Percentiles rank a stretch among this genome's conserved stretches.
Conservation (phyloP, 768 basidiomycete species). For the Collybia sp. region DNA sequence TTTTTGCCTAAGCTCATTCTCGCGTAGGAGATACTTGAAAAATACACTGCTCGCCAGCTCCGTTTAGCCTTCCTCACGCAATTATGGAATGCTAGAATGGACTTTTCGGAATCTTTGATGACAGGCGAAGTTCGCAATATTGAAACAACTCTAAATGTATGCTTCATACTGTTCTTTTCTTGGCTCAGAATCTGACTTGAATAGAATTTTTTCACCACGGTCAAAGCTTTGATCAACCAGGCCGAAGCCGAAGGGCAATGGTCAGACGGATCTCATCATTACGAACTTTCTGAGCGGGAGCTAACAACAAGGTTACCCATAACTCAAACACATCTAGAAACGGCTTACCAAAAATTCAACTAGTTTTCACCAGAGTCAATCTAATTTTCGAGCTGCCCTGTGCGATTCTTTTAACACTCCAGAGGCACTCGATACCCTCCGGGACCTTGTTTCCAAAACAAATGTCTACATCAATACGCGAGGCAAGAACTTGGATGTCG, state of each 20-base stretch:
- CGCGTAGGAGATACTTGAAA: conserved; percentile 76
- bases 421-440: conserved; percentile 65
- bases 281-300: conserved; percentile 62
- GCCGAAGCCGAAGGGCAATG: conserved; percentile 38
- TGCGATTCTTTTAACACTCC: conserved; percentile 99
- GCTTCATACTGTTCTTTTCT: conserved; percentile 15
- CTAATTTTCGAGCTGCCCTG: conserved; percentile 77
- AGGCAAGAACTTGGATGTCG: conserved; percentile 54
- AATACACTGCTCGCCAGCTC: conserved; percentile 81
- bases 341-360: not conserved
- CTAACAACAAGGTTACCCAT: conserved; percentile 52
- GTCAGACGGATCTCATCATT: conserved; percentile 62
- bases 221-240: conserved; percentile 74
- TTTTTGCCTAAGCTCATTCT: conserved; percentile 3
- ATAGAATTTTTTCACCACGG: conserved; percentile 91
- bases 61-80: conserved; percentile 89
- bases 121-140: conserved; percentile 83
- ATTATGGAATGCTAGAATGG: conserved; percentile 88
- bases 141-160: conserved; percentile 82
- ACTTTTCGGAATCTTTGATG: conserved; percentile 90
- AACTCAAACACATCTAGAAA: too few species aligned
- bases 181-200: conserved; percentile 6
- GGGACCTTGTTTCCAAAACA: conserved; percentile 77
- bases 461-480: conserved; percentile 84
- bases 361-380: conserved; percentile 74